Conservation (phyloP, 192 early-diverging fungal genomes). For the Rhizophagus sp. region DNA sequence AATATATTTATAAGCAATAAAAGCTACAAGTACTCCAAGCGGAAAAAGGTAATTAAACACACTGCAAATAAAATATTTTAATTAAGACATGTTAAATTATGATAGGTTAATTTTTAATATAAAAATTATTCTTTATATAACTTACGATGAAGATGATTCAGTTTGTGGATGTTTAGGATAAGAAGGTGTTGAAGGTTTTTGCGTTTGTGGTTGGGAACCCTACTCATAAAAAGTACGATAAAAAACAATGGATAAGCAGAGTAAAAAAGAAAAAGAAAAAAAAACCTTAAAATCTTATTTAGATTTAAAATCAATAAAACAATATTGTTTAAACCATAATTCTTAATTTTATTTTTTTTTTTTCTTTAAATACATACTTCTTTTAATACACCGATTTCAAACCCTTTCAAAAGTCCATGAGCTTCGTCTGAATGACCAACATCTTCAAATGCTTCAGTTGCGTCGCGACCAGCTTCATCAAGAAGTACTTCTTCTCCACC, state of each 20-base stretch:
- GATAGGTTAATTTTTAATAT: too few species aligned
- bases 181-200: not conserved
- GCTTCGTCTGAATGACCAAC: conserved; percentile 98
- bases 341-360: not conserved
- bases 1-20: too few species aligned
- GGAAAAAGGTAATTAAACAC: too few species aligned
- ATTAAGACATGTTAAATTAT: too few species aligned
- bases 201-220: not conserved
- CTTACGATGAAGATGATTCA: not conserved
- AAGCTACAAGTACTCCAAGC: too few species aligned
- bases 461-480: conserved; percentile 88
- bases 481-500: conserved; percentile 97
- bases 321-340: too few species aligned
- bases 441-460: conserved; percentile 93
- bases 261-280: not conserved
- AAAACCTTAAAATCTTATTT: not conserved
- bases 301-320: too few species aligned
- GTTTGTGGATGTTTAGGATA: not conserved
- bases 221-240: not conserved
- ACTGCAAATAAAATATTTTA: too few species aligned
- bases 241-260: not conserved
- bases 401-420: conserved; percentile 74
- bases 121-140: not conserved
- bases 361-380: conserved; percentile 41
- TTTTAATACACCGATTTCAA: conserved; percentile 75